Evolutionary conservation across 2,329 filamentous ascomycete genomes (phyloP).

Genomic region (Raffaelea albimanens): DNA sequence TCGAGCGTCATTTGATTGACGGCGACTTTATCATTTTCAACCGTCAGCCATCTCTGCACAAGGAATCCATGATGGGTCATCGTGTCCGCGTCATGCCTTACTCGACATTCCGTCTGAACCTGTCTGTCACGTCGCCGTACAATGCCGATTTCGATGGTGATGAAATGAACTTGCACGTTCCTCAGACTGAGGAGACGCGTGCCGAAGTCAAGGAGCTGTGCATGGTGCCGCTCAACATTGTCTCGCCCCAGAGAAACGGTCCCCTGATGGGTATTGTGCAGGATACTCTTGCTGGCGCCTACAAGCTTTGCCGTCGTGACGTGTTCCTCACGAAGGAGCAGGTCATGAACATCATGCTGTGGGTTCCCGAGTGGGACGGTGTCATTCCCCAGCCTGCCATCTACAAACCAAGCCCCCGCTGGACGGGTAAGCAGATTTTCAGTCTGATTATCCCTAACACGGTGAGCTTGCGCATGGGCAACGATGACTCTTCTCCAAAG

Average conservation of each 20-base stretch:
- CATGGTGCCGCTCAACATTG: conserved; percentile 97
- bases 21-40: conserved; percentile 99
- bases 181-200: conserved; percentile 92
- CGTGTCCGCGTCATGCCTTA: conserved; percentile 97
- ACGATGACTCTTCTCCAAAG: conserved; percentile 54
- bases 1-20: conserved; percentile 91
- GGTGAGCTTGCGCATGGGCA: conserved; percentile 65
- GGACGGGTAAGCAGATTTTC: conserved; percentile 97
- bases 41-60: conserved; percentile 96
- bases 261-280: conserved; percentile 99
- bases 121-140: conserved; percentile 97
- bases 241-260: conserved; percentile 92
- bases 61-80: conserved; percentile 99
- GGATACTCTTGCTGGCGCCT: conserved; percentile 90
- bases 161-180: conserved; percentile 99
- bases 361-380: conserved; percentile 97
- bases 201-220: conserved; percentile 91
- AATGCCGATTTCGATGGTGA: conserved; percentile 99
- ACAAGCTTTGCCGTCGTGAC: conserved; percentile 92
- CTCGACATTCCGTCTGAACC: conserved; percentile 93
- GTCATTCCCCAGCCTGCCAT: conserved; percentile 91
- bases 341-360: conserved; percentile 95
- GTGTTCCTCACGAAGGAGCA: conserved; percentile 82
- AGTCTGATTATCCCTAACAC: conserved; percentile 85
- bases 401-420: conserved; percentile 79